Evolutionary conservation across 2,329 filamentous ascomycete species (phyloP).

Genomic region (Penicillium frequentans): DNA sequence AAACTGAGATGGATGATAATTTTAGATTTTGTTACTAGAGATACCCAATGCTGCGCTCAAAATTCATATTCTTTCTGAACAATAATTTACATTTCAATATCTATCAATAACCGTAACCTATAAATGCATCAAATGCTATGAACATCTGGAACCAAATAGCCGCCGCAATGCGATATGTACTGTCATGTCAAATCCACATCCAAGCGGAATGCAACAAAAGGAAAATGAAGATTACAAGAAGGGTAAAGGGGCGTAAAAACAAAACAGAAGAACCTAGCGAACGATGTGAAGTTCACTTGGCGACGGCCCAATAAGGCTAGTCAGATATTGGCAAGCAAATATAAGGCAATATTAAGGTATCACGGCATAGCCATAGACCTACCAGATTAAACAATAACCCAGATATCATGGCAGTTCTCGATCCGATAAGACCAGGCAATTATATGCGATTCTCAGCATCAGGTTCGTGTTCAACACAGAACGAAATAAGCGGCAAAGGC

Average conservation of each 20-base stretch:
- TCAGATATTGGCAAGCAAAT: background rate
- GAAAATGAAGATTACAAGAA: slow-evolving; percentile 20
- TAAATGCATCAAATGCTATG: slow-evolving; percentile 25
- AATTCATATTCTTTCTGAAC: background rate
- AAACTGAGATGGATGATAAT: background rate
- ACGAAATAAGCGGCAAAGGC: slow-evolving; percentile 40
- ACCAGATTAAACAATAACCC: background rate
- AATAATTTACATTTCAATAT: slow-evolving; percentile 6
- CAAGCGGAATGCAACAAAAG: background rate
- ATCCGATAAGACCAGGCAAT: background rate
- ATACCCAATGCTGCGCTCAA: slow-evolving; percentile 10
- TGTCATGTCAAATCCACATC: slow-evolving; percentile 10
- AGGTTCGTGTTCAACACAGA: slow-evolving; percentile 25
- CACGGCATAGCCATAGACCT: slow-evolving; percentile 1
- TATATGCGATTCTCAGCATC: background rate
- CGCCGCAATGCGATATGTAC: slow-evolving; percentile 23
- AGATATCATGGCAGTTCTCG: background rate
- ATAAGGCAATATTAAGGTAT: slow-evolving; percentile 9
- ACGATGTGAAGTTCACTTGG: background rate
- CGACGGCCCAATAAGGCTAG: background rate
- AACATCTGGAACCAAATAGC: slow-evolving; percentile 22
- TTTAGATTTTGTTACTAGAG: background rate
- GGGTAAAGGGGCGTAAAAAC: slow-evolving; percentile 12
- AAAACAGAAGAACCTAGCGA: slow-evolving; percentile 31
- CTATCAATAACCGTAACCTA: slow-evolving; percentile 5